phyloP scores from a whole-genome alignment of 2,329 filamentous ascomycete species.

The Ceratocystis albifundus region DNA sequence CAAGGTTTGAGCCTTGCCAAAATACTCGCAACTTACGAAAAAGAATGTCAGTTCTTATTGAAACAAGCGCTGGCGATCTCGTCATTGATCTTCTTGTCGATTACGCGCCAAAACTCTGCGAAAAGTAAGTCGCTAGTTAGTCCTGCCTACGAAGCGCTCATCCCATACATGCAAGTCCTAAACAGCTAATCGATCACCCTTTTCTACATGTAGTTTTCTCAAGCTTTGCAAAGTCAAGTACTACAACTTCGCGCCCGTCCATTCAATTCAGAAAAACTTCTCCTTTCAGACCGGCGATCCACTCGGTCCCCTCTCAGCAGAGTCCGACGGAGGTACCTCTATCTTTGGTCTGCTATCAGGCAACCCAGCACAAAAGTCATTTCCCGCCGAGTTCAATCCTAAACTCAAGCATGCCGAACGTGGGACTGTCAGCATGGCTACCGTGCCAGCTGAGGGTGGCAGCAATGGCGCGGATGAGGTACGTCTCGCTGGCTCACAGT shows the following conservation, averaged over 20 bases:
- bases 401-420: constrained; percentile 81
- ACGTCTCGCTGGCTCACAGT: constrained; percentile 78
- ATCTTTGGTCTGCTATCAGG: constrained; percentile 78
- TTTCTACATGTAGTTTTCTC: constrained; percentile 62
- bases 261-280: constrained; percentile 87
- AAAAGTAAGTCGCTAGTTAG: constrained; percentile 64
- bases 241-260: constrained; percentile 92
- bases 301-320: constrained; percentile 68
- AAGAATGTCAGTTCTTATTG: constrained; percentile 90
- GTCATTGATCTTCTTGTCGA: constrained; percentile 87
- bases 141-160: constrained; percentile 12
- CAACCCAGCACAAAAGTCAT: constrained; percentile 57
- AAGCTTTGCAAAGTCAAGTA: constrained; percentile 99
- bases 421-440: constrained; percentile 97
- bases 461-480: constrained; percentile 64
- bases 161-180: no score
- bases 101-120: constrained; percentile 79
- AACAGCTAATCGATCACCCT: constrained; percentile 26
- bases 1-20: neutral
- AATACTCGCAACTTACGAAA: neutral
- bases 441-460: constrained; percentile 60
- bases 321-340: constrained; percentile 84
- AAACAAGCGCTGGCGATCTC: constrained; percentile 87
- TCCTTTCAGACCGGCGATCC: constrained; percentile 95
- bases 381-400: constrained; percentile 70